Percentiles rank a stretch among this genome's conserved stretches.
Conservation (phyloP, 2,329 filamentous ascomycete species). For the Epichloe sylvatica region DNA sequence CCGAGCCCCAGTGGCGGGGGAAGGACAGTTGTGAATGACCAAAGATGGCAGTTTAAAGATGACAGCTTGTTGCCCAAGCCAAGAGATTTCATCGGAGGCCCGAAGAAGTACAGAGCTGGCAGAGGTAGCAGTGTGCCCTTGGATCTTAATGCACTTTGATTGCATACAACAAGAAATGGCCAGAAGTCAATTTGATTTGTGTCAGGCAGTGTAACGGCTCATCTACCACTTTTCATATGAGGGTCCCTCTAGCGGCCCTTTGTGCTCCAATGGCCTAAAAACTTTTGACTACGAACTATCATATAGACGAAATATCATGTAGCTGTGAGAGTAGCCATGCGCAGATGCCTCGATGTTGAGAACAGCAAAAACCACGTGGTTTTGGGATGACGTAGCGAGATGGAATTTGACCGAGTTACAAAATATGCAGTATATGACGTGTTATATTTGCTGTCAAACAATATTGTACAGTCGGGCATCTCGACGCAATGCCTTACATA, state of each 20-base stretch:
- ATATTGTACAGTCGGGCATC: conserved; percentile 8
- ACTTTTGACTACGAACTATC: too few species aligned
- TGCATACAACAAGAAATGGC: neutral
- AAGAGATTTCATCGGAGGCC: conserved; percentile 59
- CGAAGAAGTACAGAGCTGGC: conserved; percentile 74
- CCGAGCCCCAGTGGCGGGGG: conserved; percentile 15
- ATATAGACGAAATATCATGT: too few species aligned
- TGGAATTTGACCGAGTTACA: neutral
- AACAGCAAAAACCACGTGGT: neutral
- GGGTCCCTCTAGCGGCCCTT: too few species aligned
- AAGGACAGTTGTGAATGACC: conserved; percentile 54
- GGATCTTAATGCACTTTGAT: conserved; percentile 46
- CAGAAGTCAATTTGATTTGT: neutral
- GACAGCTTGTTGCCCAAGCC: conserved; percentile 76
- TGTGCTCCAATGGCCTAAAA: too few species aligned
- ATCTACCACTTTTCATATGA: too few species aligned
- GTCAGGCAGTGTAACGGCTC: neutral
- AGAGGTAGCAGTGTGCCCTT: conserved; percentile 88
- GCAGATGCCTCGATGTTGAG: neutral
- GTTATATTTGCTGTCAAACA: conserved; percentile 7
- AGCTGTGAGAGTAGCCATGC: too few species aligned
- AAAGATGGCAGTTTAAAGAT: conserved; percentile 74
- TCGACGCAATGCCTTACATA: conserved; percentile 35
- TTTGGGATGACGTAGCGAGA: neutral
- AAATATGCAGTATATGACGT: conserved; percentile 14